These are phyloP conservation scores for Myriosclerotinia curreyana DNA, from an alignment of 2,329 filamentous ascomycete genomes.

Conservation along the genomic window DNA sequence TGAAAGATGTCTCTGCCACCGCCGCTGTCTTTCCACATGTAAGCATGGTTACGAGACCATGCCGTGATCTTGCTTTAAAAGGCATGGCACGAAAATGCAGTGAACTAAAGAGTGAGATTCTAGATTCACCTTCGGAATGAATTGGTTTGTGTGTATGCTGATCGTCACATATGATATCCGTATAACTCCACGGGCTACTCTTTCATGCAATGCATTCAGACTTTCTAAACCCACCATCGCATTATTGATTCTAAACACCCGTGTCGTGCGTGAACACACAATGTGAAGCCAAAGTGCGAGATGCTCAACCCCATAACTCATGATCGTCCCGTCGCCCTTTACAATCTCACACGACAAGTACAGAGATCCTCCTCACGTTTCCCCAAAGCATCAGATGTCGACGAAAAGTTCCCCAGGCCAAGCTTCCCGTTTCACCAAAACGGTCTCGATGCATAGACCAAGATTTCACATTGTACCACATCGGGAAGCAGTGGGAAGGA, in stretches of 20 bases:
- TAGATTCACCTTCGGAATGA: neutral
- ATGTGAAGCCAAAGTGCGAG: neutral
- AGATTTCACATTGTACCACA: neutral
- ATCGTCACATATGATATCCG: slow-evolving; percentile 6
- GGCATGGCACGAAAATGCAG: neutral
- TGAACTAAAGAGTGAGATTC: neutral
- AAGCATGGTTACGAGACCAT: slow-evolving; percentile 7
- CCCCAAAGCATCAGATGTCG: neutral
- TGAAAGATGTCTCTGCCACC: neutral
- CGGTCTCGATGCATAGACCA: slow-evolving; percentile 2
- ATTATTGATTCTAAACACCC: neutral
- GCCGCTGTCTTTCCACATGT: neutral
- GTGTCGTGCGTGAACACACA: neutral
- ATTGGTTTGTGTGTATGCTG: slow-evolving; percentile 3
- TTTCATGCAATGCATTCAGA: slow-evolving; percentile 2
- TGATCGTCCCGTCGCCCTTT: no score
- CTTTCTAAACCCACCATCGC: neutral
- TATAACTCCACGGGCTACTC: neutral
- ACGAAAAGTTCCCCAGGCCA: neutral
- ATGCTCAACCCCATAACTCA: no score
- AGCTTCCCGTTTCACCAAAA: slow-evolving; percentile 14
- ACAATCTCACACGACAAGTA: neutral
- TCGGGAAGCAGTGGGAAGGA: slow-evolving; percentile 4
- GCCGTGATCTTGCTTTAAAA: neutral
- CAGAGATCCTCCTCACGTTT: neutral